Conservation (phyloP, 768 basidiomycete species). For the Chlorophyllum brunneum region DNA sequence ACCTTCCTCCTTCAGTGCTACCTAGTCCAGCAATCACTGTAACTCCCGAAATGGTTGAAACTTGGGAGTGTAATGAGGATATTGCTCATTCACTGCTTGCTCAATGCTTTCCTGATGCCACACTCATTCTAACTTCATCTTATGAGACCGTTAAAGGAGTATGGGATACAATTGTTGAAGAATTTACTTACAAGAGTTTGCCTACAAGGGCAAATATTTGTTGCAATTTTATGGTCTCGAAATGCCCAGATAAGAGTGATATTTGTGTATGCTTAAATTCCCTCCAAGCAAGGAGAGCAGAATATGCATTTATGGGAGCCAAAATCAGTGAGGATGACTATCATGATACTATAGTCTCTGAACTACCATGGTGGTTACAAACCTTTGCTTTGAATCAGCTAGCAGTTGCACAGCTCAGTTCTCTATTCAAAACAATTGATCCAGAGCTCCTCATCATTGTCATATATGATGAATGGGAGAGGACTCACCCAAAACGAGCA, state of each 20-base stretch:
- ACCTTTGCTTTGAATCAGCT: background rate
- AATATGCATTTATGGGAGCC: conserved; percentile 23
- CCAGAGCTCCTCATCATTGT: background rate
- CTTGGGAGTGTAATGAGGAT: too few relatives aligned
- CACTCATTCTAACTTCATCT: too few relatives aligned
- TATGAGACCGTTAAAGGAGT: too few relatives aligned
- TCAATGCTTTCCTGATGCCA: too few relatives aligned
- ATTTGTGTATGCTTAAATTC: conserved; percentile 22
- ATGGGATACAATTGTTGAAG: too few relatives aligned
- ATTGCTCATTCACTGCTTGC: too few relatives aligned
- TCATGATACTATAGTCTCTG: background rate
- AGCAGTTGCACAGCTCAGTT: background rate
- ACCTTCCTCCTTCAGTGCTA: too few relatives aligned
- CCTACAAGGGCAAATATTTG: too few relatives aligned
- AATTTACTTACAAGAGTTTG: too few relatives aligned
- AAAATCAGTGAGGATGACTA: conserved; percentile 19
- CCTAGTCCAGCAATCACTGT: too few relatives aligned
- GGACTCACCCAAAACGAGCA: background rate
- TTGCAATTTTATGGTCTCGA: too few relatives aligned
- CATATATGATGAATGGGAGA: background rate
- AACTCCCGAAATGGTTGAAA: too few relatives aligned
- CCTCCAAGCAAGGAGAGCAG: conserved; percentile 18
- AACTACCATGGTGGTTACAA: background rate
- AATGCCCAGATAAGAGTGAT: conserved; percentile 23
- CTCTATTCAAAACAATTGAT: background rate